These are phyloP conservation scores for Phoma sp. DNA, from an alignment of 2,329 filamentous ascomycete genomes.

Conservation along the genomic window DNA sequence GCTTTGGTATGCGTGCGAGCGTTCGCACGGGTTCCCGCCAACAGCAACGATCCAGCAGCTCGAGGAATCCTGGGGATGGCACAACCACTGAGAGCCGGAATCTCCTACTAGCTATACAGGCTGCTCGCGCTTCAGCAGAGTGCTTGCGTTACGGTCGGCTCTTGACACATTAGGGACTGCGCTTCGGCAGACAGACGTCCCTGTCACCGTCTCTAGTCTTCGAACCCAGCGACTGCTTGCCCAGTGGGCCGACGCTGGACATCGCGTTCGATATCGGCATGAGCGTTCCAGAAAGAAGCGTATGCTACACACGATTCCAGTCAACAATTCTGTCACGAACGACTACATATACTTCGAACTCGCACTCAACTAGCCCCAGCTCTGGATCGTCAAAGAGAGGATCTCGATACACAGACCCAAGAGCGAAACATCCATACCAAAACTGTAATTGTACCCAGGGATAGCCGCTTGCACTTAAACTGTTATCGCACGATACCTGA, in stretches of 20 bases:
- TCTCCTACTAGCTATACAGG: too few species aligned
- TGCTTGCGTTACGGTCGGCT: neutral
- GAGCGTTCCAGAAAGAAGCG: neutral
- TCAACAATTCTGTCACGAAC: too few species aligned
- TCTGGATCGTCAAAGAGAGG: too few species aligned
- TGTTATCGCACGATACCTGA: too few species aligned
- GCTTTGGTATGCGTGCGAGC: constrained; percentile 41
- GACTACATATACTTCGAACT: too few species aligned
- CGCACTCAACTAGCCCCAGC: too few species aligned
- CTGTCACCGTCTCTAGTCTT: neutral
- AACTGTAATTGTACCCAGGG: too few species aligned
- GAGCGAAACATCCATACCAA: too few species aligned
- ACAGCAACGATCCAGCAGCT: constrained; percentile 41
- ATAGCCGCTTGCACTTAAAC: too few species aligned
- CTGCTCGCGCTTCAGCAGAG: neutral
- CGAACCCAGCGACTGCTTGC: neutral
- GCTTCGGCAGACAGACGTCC: neutral
- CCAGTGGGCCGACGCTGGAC: neutral
- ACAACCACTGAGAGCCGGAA: neutral
- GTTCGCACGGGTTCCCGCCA: constrained; percentile 44
- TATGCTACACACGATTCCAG: too few species aligned
- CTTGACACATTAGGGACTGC: neutral
- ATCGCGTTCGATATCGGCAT: neutral
- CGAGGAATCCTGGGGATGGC: constrained; percentile 47
- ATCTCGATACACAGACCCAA: too few species aligned